Conservation (phyloP, 441 rosid species). For the Gossypium laxum region DNA sequence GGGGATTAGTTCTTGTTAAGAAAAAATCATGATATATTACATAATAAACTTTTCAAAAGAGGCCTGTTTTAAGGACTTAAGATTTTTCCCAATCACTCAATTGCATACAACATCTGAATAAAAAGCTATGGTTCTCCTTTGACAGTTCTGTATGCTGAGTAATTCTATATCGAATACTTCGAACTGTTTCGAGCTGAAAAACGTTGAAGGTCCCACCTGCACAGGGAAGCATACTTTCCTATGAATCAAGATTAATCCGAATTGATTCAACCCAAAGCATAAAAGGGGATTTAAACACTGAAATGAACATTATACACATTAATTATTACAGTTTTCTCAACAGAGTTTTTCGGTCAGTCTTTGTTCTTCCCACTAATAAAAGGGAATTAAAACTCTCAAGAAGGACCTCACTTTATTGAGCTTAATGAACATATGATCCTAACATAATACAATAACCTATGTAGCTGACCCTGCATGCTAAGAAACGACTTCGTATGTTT, state of each 20-base stretch:
- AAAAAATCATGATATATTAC: too few relatives aligned
- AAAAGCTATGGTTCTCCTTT: conserved; percentile 12
- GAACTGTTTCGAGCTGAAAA: conserved; percentile 87
- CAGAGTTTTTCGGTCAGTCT: not conserved
- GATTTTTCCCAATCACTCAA: too few relatives aligned
- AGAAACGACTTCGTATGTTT: not conserved
- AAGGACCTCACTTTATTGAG: not conserved
- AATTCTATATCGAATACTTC: conserved; percentile 89
- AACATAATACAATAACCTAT: not conserved
- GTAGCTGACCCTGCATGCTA: not conserved
- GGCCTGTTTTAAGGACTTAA: too few relatives aligned
- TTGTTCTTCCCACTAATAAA: not conserved
- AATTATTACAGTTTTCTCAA: not conserved
- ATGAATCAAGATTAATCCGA: not conserved
- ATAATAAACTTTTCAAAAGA: too few relatives aligned
- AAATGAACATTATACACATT: not conserved
- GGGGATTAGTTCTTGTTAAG: too few relatives aligned
- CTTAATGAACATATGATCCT: not conserved
- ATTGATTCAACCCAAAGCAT: not conserved
- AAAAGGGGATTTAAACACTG: not conserved
- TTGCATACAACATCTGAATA: too few relatives aligned
- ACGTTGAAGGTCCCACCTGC: conserved; percentile 85
- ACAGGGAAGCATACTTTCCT: conserved; percentile 6
- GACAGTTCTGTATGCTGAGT: conserved; percentile 56
- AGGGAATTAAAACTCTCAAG: not conserved